Evolutionary conservation across 371 early-diverging fungal species (phyloP), one percentile per base, ranked within the genome.

Genomic region (Syncephalastrum sp.): DNA sequence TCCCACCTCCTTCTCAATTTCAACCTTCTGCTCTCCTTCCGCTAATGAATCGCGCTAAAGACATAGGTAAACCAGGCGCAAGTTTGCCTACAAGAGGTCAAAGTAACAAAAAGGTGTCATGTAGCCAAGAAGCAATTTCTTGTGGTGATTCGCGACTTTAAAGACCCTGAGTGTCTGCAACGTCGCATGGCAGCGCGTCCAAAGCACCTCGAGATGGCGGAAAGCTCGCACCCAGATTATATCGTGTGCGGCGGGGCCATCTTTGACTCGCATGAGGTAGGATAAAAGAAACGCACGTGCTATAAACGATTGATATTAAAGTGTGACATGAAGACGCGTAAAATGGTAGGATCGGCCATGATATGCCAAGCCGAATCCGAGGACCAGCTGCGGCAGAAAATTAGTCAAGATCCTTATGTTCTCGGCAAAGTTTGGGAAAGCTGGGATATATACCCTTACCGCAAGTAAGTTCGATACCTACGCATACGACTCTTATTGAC

Each of bases 341-440:
- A 72, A 53, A 85, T 85, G 85, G 49, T 69, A 50, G 84, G 84
- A 4, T 73, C 74, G 41, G 56, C 75, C 57, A 74, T 85, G 61
- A 68, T 85, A 42, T 71, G 77, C 17, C 67, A 72, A 8, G 79
- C 81, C 13, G 77, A 80, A 14, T 64, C 63, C 14, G 61, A 66
- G 24, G 73, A 75, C 17, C 73, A 79, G 25, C 68, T 81, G 33
- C 60, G 51, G 4, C 58, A 72, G 42, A 56, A 59, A 19, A 53
- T 85, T 33, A 66, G 63, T 13, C 53, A 66, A 23, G 85, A 85
- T 48, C 73, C 73, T 6, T 85, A 85, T 62, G 71, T 79, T n/a
- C 58, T 62, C 5, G 82, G 76, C 19, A 77, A 75, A 46, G 85
- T 85, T 7, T 85, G 85, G 85, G 75, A 79, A 53, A 68, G 65